Conservation (phyloP, 177 flowering plant genomes). For the Vitis hybrid region DNA sequence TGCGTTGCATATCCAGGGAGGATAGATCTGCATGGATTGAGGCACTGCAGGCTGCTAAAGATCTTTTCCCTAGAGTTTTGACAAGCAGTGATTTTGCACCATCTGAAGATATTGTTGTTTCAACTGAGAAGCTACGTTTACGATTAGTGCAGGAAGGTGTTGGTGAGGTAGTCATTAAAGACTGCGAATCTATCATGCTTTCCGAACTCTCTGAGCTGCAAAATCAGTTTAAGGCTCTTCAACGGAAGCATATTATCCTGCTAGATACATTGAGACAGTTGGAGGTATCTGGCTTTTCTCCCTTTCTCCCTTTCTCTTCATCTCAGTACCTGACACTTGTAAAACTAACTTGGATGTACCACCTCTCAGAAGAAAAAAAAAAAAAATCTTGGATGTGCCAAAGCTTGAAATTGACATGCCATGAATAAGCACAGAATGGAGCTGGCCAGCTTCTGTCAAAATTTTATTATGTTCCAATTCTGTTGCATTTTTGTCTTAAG, state of each 20-base stretch:
- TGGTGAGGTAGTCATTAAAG: slow-evolving; percentile 60
- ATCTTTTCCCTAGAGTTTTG: slow-evolving; percentile 71
- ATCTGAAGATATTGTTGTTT: slow-evolving; percentile 67
- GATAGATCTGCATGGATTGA: slow-evolving; percentile 91
- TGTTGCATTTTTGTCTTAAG: too few species aligned
- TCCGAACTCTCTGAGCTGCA: slow-evolving; percentile 70
- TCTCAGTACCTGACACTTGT: not conserved
- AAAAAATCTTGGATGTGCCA: not conserved
- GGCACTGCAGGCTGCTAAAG: slow-evolving; percentile 78
- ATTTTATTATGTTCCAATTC: too few species aligned
- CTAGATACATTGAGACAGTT: slow-evolving; percentile 81
- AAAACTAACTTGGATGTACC: not conserved
- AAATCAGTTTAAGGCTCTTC: slow-evolving; percentile 65
- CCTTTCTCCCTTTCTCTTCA: not conserved
- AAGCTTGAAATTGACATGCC: not conserved
- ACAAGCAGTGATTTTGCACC: slow-evolving; percentile 68
- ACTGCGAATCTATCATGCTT: slow-evolving; percentile 88
- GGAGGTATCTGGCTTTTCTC: slow-evolving; percentile 53
- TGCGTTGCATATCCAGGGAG: slow-evolving; percentile 79
- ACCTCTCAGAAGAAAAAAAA: too few species aligned
- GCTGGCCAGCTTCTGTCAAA: too few species aligned
- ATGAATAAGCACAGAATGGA: too few species aligned
- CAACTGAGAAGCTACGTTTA: slow-evolving; percentile 78
- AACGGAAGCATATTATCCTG: slow-evolving; percentile 64
- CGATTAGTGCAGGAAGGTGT: slow-evolving; percentile 73